phyloP scores from a whole-genome alignment of 2,329 filamentous ascomycete genomes.

The Aspergillus floridensis region DNA sequence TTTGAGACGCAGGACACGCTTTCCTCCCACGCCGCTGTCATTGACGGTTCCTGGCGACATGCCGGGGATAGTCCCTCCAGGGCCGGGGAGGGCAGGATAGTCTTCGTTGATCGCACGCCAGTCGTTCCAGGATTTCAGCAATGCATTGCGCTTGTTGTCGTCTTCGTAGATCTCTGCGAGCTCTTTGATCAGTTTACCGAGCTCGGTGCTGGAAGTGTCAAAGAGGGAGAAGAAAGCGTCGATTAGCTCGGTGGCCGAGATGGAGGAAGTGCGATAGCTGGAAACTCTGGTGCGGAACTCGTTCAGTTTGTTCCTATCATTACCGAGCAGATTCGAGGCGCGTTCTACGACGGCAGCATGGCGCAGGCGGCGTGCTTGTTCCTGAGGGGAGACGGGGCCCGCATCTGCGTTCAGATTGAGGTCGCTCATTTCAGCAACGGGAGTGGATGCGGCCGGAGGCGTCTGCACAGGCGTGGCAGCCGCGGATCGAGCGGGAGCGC shows the following conservation, averaged over 20 bases:
- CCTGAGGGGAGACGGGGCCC: slow-evolving; percentile 62
- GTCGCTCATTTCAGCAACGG: slow-evolving; percentile 48
- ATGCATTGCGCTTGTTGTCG: slow-evolving; percentile 64
- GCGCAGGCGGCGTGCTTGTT: slow-evolving; percentile 74
- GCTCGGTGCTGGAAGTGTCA: slow-evolving; percentile 72
- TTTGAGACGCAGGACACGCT: slow-evolving; percentile 64
- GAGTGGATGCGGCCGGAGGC: slow-evolving; percentile 27
- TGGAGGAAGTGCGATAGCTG: slow-evolving; percentile 66
- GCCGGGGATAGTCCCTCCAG: slow-evolving; percentile 64
- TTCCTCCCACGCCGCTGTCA: slow-evolving; percentile 60
- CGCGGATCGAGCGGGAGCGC: slow-evolving; percentile 43
- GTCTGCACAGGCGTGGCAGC: slow-evolving; percentile 26
- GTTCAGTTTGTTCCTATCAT: slow-evolving; percentile 69
- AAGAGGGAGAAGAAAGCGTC: slow-evolving; percentile 87
- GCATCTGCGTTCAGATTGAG: slow-evolving; percentile 48
- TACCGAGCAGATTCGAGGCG: slow-evolving; percentile 74
- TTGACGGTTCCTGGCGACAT: slow-evolving; percentile 44
- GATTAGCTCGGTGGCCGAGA: slow-evolving; percentile 73
- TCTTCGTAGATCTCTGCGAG: slow-evolving; percentile 91
- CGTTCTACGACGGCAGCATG: slow-evolving; percentile 85
- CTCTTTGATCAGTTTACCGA: slow-evolving; percentile 88
- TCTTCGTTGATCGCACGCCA: slow-evolving; percentile 96
- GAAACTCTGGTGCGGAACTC: slow-evolving; percentile 80
- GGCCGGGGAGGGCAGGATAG: slow-evolving; percentile 81
- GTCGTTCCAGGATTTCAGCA: slow-evolving; percentile 87